These are phyloP conservation scores for Candida patagonica DNA, from an alignment of 805 yeast genomes.

Conservation along the genomic window DNA sequence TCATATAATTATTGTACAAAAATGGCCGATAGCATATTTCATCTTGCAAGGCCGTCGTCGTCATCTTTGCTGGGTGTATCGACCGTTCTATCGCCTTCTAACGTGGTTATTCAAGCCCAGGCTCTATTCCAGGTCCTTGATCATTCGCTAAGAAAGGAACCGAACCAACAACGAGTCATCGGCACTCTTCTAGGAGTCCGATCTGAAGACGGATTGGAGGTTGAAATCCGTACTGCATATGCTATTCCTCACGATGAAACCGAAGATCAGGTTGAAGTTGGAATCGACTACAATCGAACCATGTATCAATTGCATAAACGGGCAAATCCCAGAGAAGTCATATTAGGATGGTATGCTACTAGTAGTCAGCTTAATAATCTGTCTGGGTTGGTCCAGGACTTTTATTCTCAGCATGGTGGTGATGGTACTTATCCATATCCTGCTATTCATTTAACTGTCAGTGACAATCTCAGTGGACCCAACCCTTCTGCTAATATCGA, in stretches of 20 bases:
- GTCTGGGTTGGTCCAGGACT: slow-evolving; percentile 72
- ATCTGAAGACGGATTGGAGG: slow-evolving; percentile 72
- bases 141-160: slow-evolving; percentile 50
- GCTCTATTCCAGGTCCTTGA: slow-evolving; percentile 73
- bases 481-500: slow-evolving; percentile 42
- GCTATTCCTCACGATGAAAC: slow-evolving; percentile 73
- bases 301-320: slow-evolving; percentile 64
- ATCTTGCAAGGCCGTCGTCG: slow-evolving; percentile 18
- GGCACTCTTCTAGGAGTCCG: slow-evolving; percentile 77
- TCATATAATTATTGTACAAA: slow-evolving; percentile 1
- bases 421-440: slow-evolving; percentile 68
- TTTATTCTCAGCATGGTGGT: slow-evolving; percentile 55
- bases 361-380: slow-evolving; percentile 53
- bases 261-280: slow-evolving; percentile 68
- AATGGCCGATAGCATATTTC: slow-evolving; percentile 18
- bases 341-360: slow-evolving; percentile 76
- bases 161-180: slow-evolving; percentile 51
- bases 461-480: neutral
- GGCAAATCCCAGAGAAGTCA: slow-evolving; percentile 67
- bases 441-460: slow-evolving; percentile 66
- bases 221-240: slow-evolving; percentile 67
- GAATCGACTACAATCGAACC: slow-evolving; percentile 63
- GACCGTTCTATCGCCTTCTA: slow-evolving; percentile 17
- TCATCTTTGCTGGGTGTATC: slow-evolving; percentile 14
- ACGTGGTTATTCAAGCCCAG: slow-evolving; percentile 27